Conservation (phyloP, 2,329 filamentous ascomycete species). For the Fusarium domesticum region DNA sequence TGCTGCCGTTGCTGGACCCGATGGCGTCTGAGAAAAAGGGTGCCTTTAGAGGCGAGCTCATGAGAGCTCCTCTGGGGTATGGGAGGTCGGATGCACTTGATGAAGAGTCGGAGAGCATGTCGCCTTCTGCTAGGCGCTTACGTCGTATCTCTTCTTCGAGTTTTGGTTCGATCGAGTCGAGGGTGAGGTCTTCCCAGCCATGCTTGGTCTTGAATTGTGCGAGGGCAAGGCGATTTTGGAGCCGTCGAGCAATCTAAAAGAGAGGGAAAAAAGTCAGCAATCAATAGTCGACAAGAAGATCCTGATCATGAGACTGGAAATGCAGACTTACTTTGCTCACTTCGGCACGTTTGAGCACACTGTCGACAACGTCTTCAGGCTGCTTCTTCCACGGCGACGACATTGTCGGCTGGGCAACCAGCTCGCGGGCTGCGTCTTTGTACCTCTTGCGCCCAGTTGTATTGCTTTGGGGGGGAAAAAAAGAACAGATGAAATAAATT, state of each 20-base stretch:
- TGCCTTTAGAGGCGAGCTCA: conserved; percentile 81
- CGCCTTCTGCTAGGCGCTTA: conserved; percentile 66
- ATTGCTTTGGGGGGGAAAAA: background rate
- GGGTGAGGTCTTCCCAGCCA: conserved; percentile 86
- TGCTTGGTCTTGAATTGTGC: conserved; percentile 97
- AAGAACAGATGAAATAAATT: background rate
- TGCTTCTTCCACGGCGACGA: conserved; percentile 61
- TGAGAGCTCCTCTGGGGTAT: conserved; percentile 65
- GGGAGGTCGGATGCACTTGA: conserved; percentile 77
- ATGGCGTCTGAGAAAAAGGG: conserved; percentile 83
- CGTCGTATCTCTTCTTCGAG: conserved; percentile 75
- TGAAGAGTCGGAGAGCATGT: conserved; percentile 81
- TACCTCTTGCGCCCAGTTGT: background rate
- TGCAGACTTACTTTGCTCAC: conserved; percentile 64
- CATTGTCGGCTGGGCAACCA: conserved; percentile 40
- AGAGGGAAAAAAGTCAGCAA: conserved; percentile 20
- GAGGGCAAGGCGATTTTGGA: conserved; percentile 91
- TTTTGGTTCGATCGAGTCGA: conserved; percentile 82
- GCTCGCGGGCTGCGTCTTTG: background rate
- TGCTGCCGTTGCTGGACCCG: conserved; percentile 66
- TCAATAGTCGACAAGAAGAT: background rate
- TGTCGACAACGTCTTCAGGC: conserved; percentile 63
- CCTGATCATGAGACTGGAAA: background rate
- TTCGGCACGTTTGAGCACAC: conserved; percentile 69
- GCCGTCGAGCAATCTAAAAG: conserved; percentile 79